Evolutionary conservation across 75 land plant species (phyloP).

Genomic region (Cupressus sempervirens): DNA sequence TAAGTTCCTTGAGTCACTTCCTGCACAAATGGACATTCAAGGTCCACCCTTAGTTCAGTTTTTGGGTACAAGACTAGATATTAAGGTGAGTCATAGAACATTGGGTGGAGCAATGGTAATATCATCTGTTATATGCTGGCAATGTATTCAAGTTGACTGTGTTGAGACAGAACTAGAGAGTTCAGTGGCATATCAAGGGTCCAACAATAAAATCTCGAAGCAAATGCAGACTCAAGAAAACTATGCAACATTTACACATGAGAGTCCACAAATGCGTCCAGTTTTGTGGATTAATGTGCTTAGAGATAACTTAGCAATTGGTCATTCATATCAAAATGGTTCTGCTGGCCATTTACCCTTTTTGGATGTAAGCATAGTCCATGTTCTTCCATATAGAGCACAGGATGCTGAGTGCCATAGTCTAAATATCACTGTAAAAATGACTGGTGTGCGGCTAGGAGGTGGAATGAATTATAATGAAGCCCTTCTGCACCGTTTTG

Average conservation of each 20-base stretch:
- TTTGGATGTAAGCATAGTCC: conserved; percentile 59
- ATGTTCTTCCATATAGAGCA: conserved; percentile 71
- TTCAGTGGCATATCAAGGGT: neutral
- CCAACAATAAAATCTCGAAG: neutral
- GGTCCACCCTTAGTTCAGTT: conserved; percentile 82
- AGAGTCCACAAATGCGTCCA: conserved; percentile 54
- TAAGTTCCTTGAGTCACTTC: conserved; percentile 69
- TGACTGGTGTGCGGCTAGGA: conserved; percentile 85
- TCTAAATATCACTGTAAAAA: conserved; percentile 61
- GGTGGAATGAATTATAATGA: conserved; percentile 97
- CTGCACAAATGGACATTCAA: conserved; percentile 28
- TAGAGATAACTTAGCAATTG: conserved; percentile 25
- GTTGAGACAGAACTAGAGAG: conserved; percentile 50
- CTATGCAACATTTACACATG: conserved; percentile 11
- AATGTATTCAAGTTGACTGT: conserved; percentile 72
- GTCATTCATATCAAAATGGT: conserved; percentile 16
- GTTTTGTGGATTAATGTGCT: conserved; percentile 74
- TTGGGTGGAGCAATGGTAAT: conserved; percentile 91
- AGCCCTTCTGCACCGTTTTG: conserved; percentile 91
- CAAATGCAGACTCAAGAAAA: neutral
- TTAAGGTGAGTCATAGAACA: conserved; percentile 75
- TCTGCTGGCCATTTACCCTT: conserved; percentile 44
- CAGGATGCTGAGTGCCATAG: conserved; percentile 84
- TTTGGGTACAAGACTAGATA: conserved; percentile 50
- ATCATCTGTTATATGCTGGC: conserved; percentile 69